These are phyloP conservation scores for Papiliotrema nemorosa DNA, from an alignment of 1,284 basidiomycete genomes.

Conservation along the genomic window DNA sequence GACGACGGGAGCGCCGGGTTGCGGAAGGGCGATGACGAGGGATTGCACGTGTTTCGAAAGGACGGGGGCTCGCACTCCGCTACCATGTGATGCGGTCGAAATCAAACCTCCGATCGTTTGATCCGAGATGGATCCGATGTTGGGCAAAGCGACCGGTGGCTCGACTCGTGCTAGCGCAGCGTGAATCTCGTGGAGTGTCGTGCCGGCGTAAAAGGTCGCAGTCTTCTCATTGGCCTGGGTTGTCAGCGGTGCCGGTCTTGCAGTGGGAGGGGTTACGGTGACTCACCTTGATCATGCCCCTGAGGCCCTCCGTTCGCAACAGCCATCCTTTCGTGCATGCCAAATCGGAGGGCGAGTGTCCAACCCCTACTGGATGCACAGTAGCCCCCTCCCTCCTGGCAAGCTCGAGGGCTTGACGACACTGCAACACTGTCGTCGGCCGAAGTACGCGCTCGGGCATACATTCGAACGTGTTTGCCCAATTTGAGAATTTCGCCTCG, in stretches of 20 bases:
- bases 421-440: conserved; percentile 69
- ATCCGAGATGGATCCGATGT: conserved; percentile 94
- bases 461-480: conserved; percentile 55
- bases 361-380: conserved; percentile 80
- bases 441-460: conserved; percentile 61
- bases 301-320: conserved; percentile 68
- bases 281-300: conserved; percentile 69
- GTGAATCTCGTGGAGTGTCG: conserved; percentile 71
- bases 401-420: conserved; percentile 74
- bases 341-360: conserved; percentile 90
- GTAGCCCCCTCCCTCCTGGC: conserved; percentile 68
- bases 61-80: conserved; percentile 74
- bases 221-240: conserved; percentile 68
- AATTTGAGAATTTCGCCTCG: conserved; percentile 51
- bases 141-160: conserved; percentile 72
- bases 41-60: conserved; percentile 78
- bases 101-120: conserved; percentile 93
- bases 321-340: conserved; percentile 81
- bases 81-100: conserved; percentile 92
- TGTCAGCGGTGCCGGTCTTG: not conserved
- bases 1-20: conserved; percentile 37
- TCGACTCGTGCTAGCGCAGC: conserved; percentile 60
- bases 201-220: conserved; percentile 68
- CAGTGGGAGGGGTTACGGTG: not conserved
- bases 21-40: conserved; percentile 61